A percentile compares a stretch with the other conserved stretches of the same genome.
These are phyloP conservation scores for Sicyos baderoa DNA, from an alignment of 306 rosid species.

Conservation along the genomic window DNA sequence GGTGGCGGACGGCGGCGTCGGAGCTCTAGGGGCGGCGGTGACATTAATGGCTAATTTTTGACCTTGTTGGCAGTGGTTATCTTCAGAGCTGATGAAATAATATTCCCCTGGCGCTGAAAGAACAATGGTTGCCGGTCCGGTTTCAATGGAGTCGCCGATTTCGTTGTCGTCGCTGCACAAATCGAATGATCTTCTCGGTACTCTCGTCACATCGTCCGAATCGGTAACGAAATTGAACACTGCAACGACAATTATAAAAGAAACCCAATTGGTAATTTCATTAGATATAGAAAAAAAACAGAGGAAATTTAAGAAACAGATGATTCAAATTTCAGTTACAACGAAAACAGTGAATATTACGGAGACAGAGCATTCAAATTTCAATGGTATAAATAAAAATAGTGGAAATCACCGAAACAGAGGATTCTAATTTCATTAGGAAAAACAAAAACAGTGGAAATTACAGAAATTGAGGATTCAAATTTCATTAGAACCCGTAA, in stretches of 20 bases:
- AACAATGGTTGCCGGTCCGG: background rate
- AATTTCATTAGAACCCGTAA: no score
- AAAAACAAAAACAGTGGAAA: no score
- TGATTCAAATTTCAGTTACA: no score
- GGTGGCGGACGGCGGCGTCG: background rate
- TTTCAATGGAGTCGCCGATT: constrained; percentile 9
- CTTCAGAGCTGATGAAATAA: background rate
- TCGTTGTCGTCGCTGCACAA: constrained; percentile 7
- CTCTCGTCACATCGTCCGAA: background rate
- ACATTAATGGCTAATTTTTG: constrained; percentile 3
- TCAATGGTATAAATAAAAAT: no score
- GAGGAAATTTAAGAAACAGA: no score
- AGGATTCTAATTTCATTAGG: no score
- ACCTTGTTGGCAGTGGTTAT: background rate
- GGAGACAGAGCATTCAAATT: no score
- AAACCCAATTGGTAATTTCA: background rate
- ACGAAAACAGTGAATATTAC: no score
- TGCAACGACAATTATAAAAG: background rate
- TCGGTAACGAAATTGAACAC: background rate
- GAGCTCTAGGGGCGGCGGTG: background rate
- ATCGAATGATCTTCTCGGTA: background rate
- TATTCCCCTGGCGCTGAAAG: background rate
- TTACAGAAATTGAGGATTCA: no score
- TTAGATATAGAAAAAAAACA: background rate
- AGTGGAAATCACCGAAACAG: no score